Base-by-base conservation (phyloP, 1,139 yeast species). In the Candida buenavistaensis region DNA sequence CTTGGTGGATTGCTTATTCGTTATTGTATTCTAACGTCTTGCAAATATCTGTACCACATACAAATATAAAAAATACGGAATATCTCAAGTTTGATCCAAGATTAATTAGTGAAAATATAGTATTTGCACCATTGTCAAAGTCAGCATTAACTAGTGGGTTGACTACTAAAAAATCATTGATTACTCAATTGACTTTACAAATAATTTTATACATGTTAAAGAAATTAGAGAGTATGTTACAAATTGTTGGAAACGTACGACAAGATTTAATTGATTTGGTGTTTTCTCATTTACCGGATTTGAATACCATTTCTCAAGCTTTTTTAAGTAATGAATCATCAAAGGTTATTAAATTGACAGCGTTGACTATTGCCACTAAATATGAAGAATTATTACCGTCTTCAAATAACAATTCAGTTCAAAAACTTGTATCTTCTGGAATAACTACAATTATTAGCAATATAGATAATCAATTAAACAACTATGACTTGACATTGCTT, bases 1-100 rank as follows among this genome's bases (percentile, higher is more conserved):
- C 90, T 5, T 87, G 85, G 65, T 90, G 95, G 90, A 67, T 89
- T 23, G 83, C 92, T 7, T 82, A 78, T 56, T 75, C 88, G 1
- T 63, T 82, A 17, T 59, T 88, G 6, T 63, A 83, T 34, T 71
- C 81, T 1, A 74, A 78, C 39, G 66, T 85, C 8, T 68, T 85
- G 11, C 69, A 68, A 28, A 51, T 83, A 2, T 75, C 80, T 1
- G 50, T 79, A 9, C 86, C 85, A 2, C 48, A 8, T 11, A 21
- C 23, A 8, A 6, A 28, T 31, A 35, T 15, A 14, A 6, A 28
- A 22, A 29, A 37, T 23, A 29, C 30, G 5, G 35, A 38, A 19
- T 40, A 43, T 24, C 20, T 40, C 7, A 43, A 46, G 11, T 44
- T 48, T 26, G 57, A 52, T 43, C 45, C 38, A 22, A 44, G 40